Percentiles rank a stretch among this genome's conserved stretches.
Evolutionary conservation across 495 filamentous ascomycete species (phyloP).

Genomic region (Aspergillus nanangensis): DNA sequence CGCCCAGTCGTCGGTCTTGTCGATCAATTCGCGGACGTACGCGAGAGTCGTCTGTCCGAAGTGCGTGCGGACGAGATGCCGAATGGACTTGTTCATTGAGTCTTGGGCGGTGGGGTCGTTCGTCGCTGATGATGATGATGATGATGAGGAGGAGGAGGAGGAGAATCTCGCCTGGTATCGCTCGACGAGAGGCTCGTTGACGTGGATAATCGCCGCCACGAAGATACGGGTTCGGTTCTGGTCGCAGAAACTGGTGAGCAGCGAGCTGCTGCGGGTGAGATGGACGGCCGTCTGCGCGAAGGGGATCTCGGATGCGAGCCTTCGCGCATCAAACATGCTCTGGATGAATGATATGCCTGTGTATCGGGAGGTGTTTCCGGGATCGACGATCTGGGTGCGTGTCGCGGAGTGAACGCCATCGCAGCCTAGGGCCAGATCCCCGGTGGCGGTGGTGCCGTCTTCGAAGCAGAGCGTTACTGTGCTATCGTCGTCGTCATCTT

Average conservation of each 20-base stretch:
- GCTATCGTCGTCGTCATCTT: too few relatives aligned
- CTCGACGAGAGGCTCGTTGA: conserved; percentile 10
- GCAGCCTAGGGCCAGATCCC: conserved; percentile 47
- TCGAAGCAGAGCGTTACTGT: conserved; percentile 31
- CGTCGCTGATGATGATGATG: background rate
- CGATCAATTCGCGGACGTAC: conserved; percentile 35
- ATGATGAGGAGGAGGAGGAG: background rate
- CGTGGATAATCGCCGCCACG: conserved; percentile 10
- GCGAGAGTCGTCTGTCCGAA: conserved; percentile 17
- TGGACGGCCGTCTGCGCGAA: conserved; percentile 33
- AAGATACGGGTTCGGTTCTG: conserved; percentile 9
- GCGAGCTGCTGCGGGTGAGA: conserved; percentile 33
- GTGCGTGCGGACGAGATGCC: conserved; percentile 11
- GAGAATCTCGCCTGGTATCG: conserved; percentile 5
- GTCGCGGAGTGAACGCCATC: conserved; percentile 52
- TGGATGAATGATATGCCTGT: conserved; percentile 15
- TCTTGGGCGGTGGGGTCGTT: conserved; percentile 2
- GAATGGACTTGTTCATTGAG: conserved; percentile 11
- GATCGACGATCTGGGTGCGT: conserved; percentile 30
- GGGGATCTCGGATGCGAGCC: conserved; percentile 18
- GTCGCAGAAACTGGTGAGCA: conserved; percentile 33
- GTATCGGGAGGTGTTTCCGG: conserved; percentile 11
- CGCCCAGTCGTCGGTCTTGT: conserved; percentile 40
- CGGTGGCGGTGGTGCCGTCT: conserved; percentile 30
- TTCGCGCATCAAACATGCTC: conserved; percentile 4